Conservation (phyloP, 495 filamentous ascomycete genomes). For the Trichoderma orchidacearum region DNA sequence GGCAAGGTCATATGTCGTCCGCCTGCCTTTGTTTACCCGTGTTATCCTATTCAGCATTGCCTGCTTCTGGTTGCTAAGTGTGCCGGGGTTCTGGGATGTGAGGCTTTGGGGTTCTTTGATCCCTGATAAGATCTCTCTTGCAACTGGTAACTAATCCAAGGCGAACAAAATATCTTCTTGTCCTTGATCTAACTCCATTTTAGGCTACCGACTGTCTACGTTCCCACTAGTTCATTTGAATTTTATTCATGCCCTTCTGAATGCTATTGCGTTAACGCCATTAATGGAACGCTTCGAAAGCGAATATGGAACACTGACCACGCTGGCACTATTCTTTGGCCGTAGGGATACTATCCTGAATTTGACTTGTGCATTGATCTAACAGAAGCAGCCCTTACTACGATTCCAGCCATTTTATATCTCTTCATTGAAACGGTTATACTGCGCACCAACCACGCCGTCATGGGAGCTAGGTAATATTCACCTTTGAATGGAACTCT, state of each 20-base stretch:
- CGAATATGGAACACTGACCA: constrained; percentile 84
- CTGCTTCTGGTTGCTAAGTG: constrained; percentile 49
- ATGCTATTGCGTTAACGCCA: constrained; percentile 65
- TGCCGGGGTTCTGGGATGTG: constrained; percentile 55
- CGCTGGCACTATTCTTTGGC: constrained; percentile 72
- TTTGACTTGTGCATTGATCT: not conserved
- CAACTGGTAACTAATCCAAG: constrained; percentile 43
- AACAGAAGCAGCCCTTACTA: constrained; percentile 49
- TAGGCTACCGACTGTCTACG: constrained; percentile 88
- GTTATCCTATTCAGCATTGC: constrained; percentile 54
- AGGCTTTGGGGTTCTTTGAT: constrained; percentile 63
- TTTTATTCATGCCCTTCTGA: constrained; percentile 68
- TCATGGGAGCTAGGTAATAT: constrained; percentile 73
- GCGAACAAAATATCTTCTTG: not conserved
- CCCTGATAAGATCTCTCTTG: constrained; percentile 57
- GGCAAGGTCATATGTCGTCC: constrained; percentile 54
- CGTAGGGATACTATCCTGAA: constrained; percentile 43
- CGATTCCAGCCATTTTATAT: constrained; percentile 62
- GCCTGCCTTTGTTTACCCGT: constrained; percentile 80
- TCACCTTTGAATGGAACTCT: constrained; percentile 1
- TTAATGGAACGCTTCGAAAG: constrained; percentile 84
- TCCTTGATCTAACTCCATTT: constrained; percentile 2
- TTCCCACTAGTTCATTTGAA: constrained; percentile 79
- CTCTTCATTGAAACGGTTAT: constrained; percentile 54
- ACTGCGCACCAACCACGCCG: constrained; percentile 47